These are phyloP conservation scores for Starmerella vitae DNA, from an alignment of 805 yeast genomes.

Conservation along the genomic window DNA sequence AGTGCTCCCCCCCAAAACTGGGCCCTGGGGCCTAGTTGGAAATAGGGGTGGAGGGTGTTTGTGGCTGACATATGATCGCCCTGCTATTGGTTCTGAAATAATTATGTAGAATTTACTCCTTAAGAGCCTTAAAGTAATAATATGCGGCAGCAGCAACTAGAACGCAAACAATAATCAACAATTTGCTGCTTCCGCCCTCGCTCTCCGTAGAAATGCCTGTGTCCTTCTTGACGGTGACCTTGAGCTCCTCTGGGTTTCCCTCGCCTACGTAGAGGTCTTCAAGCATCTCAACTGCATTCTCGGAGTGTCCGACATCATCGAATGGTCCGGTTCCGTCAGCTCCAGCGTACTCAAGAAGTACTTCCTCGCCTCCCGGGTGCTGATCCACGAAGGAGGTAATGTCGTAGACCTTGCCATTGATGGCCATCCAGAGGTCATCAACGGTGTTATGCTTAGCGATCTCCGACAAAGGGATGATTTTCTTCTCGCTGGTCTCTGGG, in stretches of 20 bases:
- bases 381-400: slow-evolving; percentile 40
- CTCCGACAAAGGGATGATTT: slow-evolving; percentile 30
- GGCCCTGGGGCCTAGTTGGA: no score
- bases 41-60: no score
- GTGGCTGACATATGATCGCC: no score
- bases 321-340: slow-evolving; percentile 59
- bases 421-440: slow-evolving; percentile 58
- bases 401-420: slow-evolving; percentile 57
- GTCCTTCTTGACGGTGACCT: slow-evolving; percentile 14
- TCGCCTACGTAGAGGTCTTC: slow-evolving; percentile 60
- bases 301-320: slow-evolving; percentile 92
- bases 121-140: slow-evolving; percentile 23
- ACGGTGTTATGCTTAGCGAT: slow-evolving; percentile 34
- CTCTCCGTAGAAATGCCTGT: slow-evolving; percentile 16
- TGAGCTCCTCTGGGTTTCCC: slow-evolving; percentile 41
- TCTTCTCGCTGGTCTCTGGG: slow-evolving; percentile 8
- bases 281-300: slow-evolving; percentile 76
- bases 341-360: slow-evolving; percentile 66
- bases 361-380: slow-evolving; percentile 83
- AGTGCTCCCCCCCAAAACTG: no score
- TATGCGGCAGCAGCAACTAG: slow-evolving; percentile 28
- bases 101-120: slow-evolving; percentile 12
- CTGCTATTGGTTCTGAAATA: no score
- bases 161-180: slow-evolving; percentile 23
- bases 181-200: slow-evolving; percentile 17